These are phyloP conservation scores for Dactylellina parvicollis DNA, from an alignment of 2,329 filamentous ascomycete species.

Conservation along the genomic window DNA sequence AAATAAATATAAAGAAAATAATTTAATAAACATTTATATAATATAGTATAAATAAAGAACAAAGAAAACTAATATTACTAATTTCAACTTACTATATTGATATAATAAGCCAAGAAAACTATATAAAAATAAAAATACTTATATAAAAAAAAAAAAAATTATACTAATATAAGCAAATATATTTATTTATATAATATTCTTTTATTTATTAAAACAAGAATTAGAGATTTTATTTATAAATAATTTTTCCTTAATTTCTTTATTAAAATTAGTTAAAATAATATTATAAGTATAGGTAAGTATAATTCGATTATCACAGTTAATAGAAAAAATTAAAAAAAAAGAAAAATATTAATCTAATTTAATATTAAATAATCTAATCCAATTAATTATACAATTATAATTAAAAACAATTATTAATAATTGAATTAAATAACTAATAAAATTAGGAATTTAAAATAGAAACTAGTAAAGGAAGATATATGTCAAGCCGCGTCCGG, in stretches of 20 bases:
- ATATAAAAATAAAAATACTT: no score
- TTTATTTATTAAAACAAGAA: not conserved
- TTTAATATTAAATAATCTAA: not conserved
- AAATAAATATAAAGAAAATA: no score
- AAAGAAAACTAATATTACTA: no score
- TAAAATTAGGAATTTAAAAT: no score
- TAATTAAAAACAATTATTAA: not conserved
- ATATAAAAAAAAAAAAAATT: not conserved
- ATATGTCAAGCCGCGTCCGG: no score
- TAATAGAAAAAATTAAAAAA: not conserved
- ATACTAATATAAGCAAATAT: not conserved
- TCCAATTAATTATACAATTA: not conserved
- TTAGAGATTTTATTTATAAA: constrained; percentile 2
- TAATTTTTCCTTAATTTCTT: not conserved
- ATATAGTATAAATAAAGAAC: no score
- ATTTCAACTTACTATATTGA: no score
- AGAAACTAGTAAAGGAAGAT: no score
- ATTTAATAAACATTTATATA: no score
- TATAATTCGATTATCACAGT: not conserved
- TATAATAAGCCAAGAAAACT: no score
- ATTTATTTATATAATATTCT: not conserved
- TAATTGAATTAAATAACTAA: not conserved
- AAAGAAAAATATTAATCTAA: not conserved
- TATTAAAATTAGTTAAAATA: not conserved
- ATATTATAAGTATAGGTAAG: not conserved